A percentile compares a stretch with the other conserved stretches of the same genome.
These are phyloP conservation scores for Echria macrotheca DNA, from an alignment of 495 filamentous ascomycete species.

Conservation along the genomic window DNA sequence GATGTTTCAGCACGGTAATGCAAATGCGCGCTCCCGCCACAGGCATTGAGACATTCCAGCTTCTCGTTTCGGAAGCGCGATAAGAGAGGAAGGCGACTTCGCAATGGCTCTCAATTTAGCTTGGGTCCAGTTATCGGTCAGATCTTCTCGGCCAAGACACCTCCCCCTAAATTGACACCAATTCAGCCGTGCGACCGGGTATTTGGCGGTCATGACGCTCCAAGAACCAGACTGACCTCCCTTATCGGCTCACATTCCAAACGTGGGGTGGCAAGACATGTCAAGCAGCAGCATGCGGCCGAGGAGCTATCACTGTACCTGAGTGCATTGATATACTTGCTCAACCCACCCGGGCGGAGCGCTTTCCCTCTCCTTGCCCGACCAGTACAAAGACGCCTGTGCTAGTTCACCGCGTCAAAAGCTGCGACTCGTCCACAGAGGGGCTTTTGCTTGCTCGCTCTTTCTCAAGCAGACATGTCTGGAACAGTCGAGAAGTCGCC, in stretches of 20 bases:
- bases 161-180: conserved; percentile 3
- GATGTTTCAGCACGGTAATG: conserved; percentile 10
- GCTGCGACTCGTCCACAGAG: conserved; percentile 8
- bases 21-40: conserved; percentile 5
- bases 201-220: conserved; percentile 2
- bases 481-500: conserved; percentile 10
- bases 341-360: background rate
- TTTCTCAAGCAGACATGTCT: conserved; percentile 10
- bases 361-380: background rate
- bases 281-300: background rate
- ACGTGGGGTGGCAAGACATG: conserved; percentile 5
- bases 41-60: conserved; percentile 11
- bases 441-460: background rate
- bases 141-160: background rate
- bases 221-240: conserved; percentile 3
- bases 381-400: conserved; percentile 3
- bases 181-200: conserved; percentile 12
- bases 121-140: conserved; percentile 4
- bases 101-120: conserved; percentile 1
- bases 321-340: conserved; percentile 9
- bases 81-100: background rate
- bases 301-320: background rate
- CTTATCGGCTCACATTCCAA: conserved; percentile 9
- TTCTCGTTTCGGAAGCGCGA: conserved; percentile 11
- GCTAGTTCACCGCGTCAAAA: background rate